These are phyloP conservation scores for Punica granatum DNA, from an alignment of 345 rosid genomes.

Conservation along the genomic window DNA sequence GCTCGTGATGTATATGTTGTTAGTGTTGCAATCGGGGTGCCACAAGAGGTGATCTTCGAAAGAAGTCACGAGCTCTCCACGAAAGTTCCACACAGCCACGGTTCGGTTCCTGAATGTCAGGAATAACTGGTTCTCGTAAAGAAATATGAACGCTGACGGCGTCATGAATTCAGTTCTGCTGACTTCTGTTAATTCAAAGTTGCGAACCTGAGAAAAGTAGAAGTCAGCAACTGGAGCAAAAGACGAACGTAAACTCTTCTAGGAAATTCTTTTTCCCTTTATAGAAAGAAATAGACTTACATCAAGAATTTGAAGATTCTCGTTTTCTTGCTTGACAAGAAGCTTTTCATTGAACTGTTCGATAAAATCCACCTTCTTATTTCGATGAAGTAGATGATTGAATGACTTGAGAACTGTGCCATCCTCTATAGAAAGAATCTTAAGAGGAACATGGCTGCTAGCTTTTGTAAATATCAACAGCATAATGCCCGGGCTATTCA, in stretches of 20 bases:
- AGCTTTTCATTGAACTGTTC: slow-evolving; percentile 61
- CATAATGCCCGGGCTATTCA: slow-evolving; percentile 53
- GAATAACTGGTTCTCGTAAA: slow-evolving; percentile 49
- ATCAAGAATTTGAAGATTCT: slow-evolving; percentile 62
- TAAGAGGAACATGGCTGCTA: slow-evolving; percentile 40
- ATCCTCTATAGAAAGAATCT: slow-evolving; percentile 52
- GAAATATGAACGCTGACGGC: slow-evolving; percentile 51
- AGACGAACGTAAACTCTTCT: no score
- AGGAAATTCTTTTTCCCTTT: background rate
- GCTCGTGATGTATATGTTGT: slow-evolving; percentile 62
- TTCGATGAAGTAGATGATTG: slow-evolving; percentile 51
- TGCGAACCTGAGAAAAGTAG: slow-evolving; percentile 31
- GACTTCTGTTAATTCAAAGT: slow-evolving; percentile 41
- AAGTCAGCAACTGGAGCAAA: slow-evolving; percentile 13
- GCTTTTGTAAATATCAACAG: slow-evolving; percentile 37
- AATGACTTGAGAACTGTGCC: slow-evolving; percentile 52
- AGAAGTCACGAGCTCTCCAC: slow-evolving; percentile 53
- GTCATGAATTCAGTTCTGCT: slow-evolving; percentile 43
- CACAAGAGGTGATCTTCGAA: slow-evolving; percentile 63
- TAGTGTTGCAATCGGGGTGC: slow-evolving; percentile 79
- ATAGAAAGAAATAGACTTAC: slow-evolving; percentile 22
- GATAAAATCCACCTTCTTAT: slow-evolving; percentile 55
- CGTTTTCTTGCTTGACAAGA: slow-evolving; percentile 56
- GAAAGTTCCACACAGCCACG: slow-evolving; percentile 76
- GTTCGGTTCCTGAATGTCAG: slow-evolving; percentile 48